Conservation (phyloP, 176 grass and related monocot genomes). For the Paspalum notatum region DNA sequence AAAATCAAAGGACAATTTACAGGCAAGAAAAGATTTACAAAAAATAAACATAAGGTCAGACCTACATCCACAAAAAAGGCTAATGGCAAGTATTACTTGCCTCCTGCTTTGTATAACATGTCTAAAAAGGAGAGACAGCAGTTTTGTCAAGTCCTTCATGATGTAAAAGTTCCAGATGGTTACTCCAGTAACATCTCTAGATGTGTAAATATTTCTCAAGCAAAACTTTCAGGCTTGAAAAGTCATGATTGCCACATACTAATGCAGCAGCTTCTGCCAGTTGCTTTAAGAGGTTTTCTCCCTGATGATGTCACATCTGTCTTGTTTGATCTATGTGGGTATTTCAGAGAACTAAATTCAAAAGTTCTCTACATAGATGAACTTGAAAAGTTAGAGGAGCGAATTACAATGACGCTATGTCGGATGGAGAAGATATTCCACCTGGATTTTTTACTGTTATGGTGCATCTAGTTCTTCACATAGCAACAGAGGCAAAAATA, state of each 20-base stretch:
- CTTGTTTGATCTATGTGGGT: neutral
- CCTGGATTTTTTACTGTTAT: neutral
- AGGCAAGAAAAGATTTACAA: neutral
- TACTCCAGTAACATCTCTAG: slow-evolving; percentile 14
- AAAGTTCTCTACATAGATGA: neutral
- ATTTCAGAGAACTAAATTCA: slow-evolving; percentile 4
- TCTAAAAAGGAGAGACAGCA: slow-evolving; percentile 3
- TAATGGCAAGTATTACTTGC: slow-evolving; percentile 16
- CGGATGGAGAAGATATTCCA: neutral
- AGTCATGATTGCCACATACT: neutral
- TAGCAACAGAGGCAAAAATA: slow-evolving; percentile 17
- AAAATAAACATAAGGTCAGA: slow-evolving; percentile 1
- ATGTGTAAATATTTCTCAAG: slow-evolving; percentile 5
- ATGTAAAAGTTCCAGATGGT: slow-evolving; percentile 5
- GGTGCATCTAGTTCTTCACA: slow-evolving; percentile 21
- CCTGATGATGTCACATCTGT: neutral
- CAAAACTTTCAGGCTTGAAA: neutral
- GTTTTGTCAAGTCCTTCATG: neutral
- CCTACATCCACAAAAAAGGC: slow-evolving; percentile 3
- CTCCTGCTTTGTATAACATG: neutral
- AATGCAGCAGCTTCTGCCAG: neutral
- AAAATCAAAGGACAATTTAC: slow-evolving; percentile 11
- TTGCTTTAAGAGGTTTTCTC: slow-evolving; percentile 8
- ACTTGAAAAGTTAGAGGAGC: slow-evolving; percentile 3
- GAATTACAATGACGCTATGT: neutral